Evolutionary conservation across 2,329 filamentous ascomycete species (phyloP).

Genomic region (Seiridium unicorne): DNA sequence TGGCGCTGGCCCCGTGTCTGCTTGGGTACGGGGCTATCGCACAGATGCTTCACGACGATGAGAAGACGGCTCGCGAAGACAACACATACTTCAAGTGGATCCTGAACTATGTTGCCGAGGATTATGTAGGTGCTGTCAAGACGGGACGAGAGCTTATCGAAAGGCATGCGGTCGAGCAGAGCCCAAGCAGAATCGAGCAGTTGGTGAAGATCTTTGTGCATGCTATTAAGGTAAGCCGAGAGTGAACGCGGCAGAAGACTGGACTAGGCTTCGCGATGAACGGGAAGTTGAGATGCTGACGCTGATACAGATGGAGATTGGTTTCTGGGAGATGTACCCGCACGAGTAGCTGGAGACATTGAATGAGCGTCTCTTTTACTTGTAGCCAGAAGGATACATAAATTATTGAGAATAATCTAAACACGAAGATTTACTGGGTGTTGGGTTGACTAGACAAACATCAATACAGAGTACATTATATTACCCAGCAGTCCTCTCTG

Average conservation of each 20-base stretch:
- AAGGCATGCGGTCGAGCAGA: conserved; percentile 69
- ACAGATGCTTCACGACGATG: conserved; percentile 63
- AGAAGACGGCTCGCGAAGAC: conserved; percentile 53
- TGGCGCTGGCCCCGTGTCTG: conserved; percentile 82
- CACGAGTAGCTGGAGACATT: conserved; percentile 5
- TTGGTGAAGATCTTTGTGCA: conserved; percentile 82
- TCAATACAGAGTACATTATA: no score
- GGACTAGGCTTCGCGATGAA: background rate
- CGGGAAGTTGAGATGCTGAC: background rate
- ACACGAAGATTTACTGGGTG: no score
- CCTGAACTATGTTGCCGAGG: conserved; percentile 78
- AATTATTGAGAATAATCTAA: no score
- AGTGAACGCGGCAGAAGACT: no score
- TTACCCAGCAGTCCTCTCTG: no score
- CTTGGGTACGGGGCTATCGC: conserved; percentile 87
- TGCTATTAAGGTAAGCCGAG: conserved; percentile 68
- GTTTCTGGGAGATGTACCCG: conserved; percentile 55
- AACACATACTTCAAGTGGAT: conserved; percentile 92
- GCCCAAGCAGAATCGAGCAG: conserved; percentile 74
- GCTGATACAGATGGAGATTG: conserved; percentile 46
- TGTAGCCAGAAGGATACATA: no score
- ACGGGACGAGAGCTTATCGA: conserved; percentile 74
- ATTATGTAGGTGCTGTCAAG: conserved; percentile 72
- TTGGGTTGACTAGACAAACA: no score
- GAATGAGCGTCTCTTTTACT: background rate